Base-by-base conservation (phyloP, 495 filamentous ascomycete species). In the Penicillium angulare region DNA sequence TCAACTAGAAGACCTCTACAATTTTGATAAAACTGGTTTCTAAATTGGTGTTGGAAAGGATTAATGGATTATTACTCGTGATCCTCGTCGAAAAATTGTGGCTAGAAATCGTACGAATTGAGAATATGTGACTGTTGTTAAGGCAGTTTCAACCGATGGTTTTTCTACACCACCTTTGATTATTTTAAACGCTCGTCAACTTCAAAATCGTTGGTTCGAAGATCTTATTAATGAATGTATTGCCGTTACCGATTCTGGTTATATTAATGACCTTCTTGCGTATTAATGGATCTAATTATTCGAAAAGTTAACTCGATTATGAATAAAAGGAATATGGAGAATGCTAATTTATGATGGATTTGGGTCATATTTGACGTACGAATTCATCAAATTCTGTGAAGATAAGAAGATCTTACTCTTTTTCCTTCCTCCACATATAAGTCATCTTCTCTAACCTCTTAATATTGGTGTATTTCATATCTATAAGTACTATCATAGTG, bases 391-490 rank as follows among this genome's bases (percentile, higher is more conserved):
- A 7, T 59, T 43, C 35, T 59, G 33, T 31, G 36, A 51, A 17
- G 13, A 59, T 7, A 27, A 55, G 16, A 27, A 43, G 10, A 55
- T 59, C 29, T 35, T 55, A 32, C 23, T 52, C n/a, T 55, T 55
- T 22, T 26, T 45, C 16, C 26, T 59, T 29, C 46, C 33, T 20
- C 47, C 52, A 15, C 42, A 59, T 45, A 17, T 43, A 1, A 59
- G 35, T 31, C 52, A 59, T 43, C 1, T 55, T 2, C 32, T 55
- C 7, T 43, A 59, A 31, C 56, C 52, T 3, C 39, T 59, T n/a
- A 47, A 55, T 56, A 34, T 59, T 20, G 43, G 40, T 9, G 36
- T 55, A 2, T 59, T 59, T 47, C 32, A 40, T 34, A 29, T 38
- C 5, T 59, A 50, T 35, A 59, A 59, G 17, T 21, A 55, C 46